Conservation (phyloP, 2,329 filamentous ascomycete species). For the Gnomoniopsis sp. region DNA sequence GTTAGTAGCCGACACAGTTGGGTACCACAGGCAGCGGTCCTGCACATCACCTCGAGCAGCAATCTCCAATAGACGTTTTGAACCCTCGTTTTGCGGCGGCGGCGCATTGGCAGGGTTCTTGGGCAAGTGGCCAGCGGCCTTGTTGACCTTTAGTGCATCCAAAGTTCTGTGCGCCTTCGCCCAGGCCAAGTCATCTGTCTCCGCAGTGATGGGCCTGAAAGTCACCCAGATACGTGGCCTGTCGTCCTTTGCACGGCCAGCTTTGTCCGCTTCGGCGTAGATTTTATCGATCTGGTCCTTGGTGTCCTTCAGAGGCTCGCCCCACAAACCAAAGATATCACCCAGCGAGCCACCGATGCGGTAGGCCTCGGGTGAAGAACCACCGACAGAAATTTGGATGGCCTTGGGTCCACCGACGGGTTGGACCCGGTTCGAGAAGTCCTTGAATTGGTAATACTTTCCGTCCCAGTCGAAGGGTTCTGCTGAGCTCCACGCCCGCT, state of each 20-base stretch:
- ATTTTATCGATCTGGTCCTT: constrained; percentile 60
- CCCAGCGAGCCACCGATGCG: constrained; percentile 55
- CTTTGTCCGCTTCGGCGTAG: constrained; percentile 55
- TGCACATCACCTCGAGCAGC: constrained; percentile 54
- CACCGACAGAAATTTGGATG: constrained; percentile 58
- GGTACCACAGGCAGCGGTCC: constrained; percentile 61
- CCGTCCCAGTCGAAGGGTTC: constrained; percentile 61
- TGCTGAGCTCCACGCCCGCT: constrained; percentile 52
- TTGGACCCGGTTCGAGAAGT: constrained; percentile 51
- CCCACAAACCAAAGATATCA: constrained; percentile 64
- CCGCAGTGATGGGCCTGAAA: constrained; percentile 58
- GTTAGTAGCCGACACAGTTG: constrained; percentile 58
- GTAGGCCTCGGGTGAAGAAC: constrained; percentile 57
- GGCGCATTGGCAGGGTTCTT: constrained; percentile 31
- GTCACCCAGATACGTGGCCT: constrained; percentile 61
- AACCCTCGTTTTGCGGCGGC: constrained; percentile 55
- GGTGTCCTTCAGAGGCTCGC: constrained; percentile 61
- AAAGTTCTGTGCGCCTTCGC: constrained; percentile 55
- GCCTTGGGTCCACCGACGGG: constrained; percentile 43
- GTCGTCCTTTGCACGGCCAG: constrained; percentile 45
- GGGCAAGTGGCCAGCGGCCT: constrained; percentile 20
- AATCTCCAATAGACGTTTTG: constrained; percentile 56
- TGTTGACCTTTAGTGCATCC: constrained; percentile 45
- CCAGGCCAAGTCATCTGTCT: constrained; percentile 62
- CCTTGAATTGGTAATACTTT: constrained; percentile 57